These are phyloP conservation scores for Xylaria sp. DNA, from an alignment of 2,329 filamentous ascomycete genomes.

Conservation along the genomic window DNA sequence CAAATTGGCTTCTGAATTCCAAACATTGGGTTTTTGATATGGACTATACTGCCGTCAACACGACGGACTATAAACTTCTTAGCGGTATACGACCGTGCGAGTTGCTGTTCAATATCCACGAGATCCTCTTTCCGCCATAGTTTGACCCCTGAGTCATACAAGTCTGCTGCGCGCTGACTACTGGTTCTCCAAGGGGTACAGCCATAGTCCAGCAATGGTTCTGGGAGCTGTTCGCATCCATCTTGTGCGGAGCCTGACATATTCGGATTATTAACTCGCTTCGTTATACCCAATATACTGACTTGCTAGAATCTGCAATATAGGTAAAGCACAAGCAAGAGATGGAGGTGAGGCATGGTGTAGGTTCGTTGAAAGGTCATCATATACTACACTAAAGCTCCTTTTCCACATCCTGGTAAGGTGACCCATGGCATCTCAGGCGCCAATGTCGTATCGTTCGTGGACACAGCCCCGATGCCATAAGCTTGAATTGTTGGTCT, in stretches of 20 bases:
- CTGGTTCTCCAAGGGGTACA: slow-evolving; percentile 11
- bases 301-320: background rate
- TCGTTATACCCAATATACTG: background rate
- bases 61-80: background rate
- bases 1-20: background rate
- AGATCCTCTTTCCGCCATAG: slow-evolving; percentile 24
- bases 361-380: background rate
- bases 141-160: slow-evolving; percentile 16
- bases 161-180: slow-evolving; percentile 19
- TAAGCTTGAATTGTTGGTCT: background rate
- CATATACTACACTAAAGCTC: background rate
- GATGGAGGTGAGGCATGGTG: background rate
- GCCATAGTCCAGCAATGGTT: slow-evolving; percentile 18
- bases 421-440: background rate
- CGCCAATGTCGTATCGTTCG: no score
- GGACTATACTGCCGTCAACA: background rate
- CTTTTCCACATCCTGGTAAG: background rate
- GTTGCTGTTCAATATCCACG: slow-evolving; percentile 8
- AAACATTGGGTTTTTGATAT: background rate
- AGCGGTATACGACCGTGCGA: background rate
- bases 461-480: background rate
- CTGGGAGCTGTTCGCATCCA: background rate
- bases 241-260: background rate
- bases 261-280: background rate
- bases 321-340: no score